Evolutionary conservation across 1,284 basidiomycete species (phyloP).

Genomic region (Laetiporus sulphureus): DNA sequence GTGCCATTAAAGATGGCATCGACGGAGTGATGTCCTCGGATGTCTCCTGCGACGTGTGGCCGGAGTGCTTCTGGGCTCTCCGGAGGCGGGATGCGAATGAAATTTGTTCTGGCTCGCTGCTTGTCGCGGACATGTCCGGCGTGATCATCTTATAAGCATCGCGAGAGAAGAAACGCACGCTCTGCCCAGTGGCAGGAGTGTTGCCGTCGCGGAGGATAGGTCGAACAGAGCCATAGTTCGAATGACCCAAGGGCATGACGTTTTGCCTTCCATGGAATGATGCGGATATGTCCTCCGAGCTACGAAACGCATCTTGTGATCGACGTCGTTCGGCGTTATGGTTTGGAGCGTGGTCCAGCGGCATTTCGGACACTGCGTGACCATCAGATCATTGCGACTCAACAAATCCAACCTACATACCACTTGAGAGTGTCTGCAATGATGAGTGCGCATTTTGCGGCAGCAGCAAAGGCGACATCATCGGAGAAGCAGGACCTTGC

Average conservation of each 20-base stretch:
- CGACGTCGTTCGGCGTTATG: too few species aligned
- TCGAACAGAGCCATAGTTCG: conserved; percentile 43
- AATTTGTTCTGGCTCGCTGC: conserved; percentile 28
- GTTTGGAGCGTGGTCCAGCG: too few species aligned
- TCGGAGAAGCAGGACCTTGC: too few species aligned
- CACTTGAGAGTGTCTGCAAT: conserved; percentile 34
- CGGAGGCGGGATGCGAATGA: conserved; percentile 35
- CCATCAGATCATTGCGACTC: too few species aligned
- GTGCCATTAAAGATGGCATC: conserved; percentile 21
- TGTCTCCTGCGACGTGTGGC: conserved; percentile 26
- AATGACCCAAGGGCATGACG: conserved; percentile 19
- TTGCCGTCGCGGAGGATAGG: conserved; percentile 65
- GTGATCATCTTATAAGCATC: conserved; percentile 58
- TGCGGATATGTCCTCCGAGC: conserved; percentile 2
- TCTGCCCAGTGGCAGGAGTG: conserved; percentile 68
- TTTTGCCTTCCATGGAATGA: conserved; percentile 8
- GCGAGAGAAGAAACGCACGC: conserved; percentile 67
- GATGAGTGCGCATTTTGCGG: conserved; percentile 53
- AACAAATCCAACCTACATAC: too few species aligned
- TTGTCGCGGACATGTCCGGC: conserved; percentile 50
- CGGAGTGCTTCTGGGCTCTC: conserved; percentile 19
- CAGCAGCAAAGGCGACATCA: conserved; percentile 15
- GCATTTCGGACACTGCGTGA: too few species aligned
- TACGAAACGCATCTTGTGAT: not conserved
- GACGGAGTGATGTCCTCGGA: too few species aligned